Evolutionary conservation across 164 flowering plant genomes (phyloP).

Genomic region (Piper longum): DNA sequence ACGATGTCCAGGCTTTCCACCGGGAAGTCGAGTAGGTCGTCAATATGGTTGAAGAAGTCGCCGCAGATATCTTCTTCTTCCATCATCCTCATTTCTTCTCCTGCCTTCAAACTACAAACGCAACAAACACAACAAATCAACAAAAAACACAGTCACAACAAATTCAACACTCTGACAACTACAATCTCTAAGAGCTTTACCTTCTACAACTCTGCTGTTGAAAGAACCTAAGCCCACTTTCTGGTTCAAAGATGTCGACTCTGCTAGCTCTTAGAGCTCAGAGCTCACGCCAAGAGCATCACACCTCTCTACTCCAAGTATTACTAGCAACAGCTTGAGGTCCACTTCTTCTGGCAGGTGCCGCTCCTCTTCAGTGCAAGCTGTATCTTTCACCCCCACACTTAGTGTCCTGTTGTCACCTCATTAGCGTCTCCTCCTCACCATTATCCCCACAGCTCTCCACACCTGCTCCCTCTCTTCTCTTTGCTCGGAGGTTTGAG

Average conservation of each 20-base stretch:
- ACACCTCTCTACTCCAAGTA: neutral
- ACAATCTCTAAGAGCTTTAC: neutral
- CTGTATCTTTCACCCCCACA: constrained; percentile 29
- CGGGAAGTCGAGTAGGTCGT: constrained; percentile 79
- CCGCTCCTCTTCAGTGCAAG: constrained; percentile 57
- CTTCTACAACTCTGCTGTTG: neutral
- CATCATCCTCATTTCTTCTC: constrained; percentile 35
- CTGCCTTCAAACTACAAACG: neutral
- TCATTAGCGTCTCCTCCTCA: constrained; percentile 31
- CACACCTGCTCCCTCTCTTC: neutral
- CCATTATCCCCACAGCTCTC: constrained; percentile 5
- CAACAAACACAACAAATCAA: no score
- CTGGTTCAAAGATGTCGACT: no score
- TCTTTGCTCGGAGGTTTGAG: neutral
- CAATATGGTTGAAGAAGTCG: constrained; percentile 75
- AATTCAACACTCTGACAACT: neutral
- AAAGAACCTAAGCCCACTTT: neutral
- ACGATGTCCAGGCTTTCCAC: constrained; percentile 21
- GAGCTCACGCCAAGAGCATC: neutral
- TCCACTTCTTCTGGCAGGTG: constrained; percentile 35
- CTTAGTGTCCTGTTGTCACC: constrained; percentile 29
- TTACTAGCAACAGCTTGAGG: neutral
- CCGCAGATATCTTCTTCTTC: constrained; percentile 46
- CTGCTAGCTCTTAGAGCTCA: neutral
- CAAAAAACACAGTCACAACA: no score